Percentiles rank a stretch among this genome's conserved stretches.
These are phyloP conservation scores for Jamesozyma gamospora DNA, from an alignment of 805 yeast genomes.

Conservation along the genomic window DNA sequence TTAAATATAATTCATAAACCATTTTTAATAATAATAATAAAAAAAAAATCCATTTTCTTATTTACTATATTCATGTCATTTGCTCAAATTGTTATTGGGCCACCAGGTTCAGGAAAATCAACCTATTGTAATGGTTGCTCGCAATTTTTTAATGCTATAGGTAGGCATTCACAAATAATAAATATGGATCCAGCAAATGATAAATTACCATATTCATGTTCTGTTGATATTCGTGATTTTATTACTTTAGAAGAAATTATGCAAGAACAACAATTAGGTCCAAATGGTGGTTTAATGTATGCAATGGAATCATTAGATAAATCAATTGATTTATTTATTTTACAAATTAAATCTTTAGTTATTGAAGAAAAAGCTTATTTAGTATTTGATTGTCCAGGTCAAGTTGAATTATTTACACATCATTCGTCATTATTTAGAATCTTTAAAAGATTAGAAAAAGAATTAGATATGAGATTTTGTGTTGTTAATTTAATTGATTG, in stretches of 20 bases:
- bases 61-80: slow-evolving; percentile 43
- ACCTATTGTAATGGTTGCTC: slow-evolving; percentile 89
- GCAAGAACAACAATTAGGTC: slow-evolving; percentile 65
- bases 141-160: slow-evolving; percentile 89
- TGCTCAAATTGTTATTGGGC: slow-evolving; percentile 92
- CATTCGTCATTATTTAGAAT: slow-evolving; percentile 64
- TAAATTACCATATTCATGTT: slow-evolving; percentile 55
- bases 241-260: slow-evolving; percentile 69
- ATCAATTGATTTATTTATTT: slow-evolving; percentile 48
- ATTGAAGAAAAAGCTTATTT: slow-evolving; percentile 51
- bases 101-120: slow-evolving; percentile 96
- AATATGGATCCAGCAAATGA: slow-evolving; percentile 93
- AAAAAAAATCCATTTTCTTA: too few species aligned
- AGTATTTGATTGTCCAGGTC: slow-evolving; percentile 90
- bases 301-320: slow-evolving; percentile 64
- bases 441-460: slow-evolving; percentile 53
- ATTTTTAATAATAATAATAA: too few species aligned
- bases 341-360: slow-evolving; percentile 47
- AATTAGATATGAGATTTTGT: slow-evolving; percentile 60
- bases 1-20: too few species aligned
- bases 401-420: slow-evolving; percentile 88
- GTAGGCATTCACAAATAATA: slow-evolving; percentile 73
- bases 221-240: slow-evolving; percentile 69
- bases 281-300: slow-evolving; percentile 81
- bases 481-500: slow-evolving; percentile 85